Percentiles rank a stretch among this genome's conserved stretches.
These are phyloP conservation scores for Candida golubevii DNA, from an alignment of 805 yeast genomes.

Conservation along the genomic window DNA sequence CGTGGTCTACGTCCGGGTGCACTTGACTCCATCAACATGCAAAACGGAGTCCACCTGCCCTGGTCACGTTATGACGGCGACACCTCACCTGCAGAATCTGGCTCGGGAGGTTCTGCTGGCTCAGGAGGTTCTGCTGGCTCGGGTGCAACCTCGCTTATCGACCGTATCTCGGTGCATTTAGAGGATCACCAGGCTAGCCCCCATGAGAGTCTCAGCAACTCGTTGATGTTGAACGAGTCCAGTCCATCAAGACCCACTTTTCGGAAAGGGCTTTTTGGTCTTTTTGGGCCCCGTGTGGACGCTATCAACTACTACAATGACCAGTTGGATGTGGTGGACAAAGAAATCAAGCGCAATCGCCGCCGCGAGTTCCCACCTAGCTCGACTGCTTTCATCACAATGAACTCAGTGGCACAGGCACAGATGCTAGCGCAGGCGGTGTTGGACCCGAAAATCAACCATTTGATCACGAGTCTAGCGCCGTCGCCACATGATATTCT, in stretches of 20 bases:
- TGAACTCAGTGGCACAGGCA: constrained; percentile 93
- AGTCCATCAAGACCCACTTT: constrained; percentile 50
- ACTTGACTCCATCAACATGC: constrained; percentile 27
- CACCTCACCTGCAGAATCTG: background rate
- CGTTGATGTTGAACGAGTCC: background rate
- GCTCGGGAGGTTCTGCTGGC: background rate
- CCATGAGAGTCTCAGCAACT: constrained; percentile 5
- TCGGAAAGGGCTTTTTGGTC: constrained; percentile 55
- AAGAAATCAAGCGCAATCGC: constrained; percentile 62
- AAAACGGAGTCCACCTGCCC: background rate
- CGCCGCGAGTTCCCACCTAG: constrained; percentile 71
- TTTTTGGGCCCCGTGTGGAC: constrained; percentile 69
- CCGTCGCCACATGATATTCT: constrained; percentile 96
- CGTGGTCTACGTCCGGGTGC: constrained; percentile 23
- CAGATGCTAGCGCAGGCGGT: constrained; percentile 97
- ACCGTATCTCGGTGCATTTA: constrained; percentile 25
- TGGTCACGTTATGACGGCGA: background rate
- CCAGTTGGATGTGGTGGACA: constrained; percentile 64
- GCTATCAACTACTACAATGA: constrained; percentile 75
- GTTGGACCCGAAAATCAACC: constrained; percentile 82
- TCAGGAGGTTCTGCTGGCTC: background rate
- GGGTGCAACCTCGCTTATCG: constrained; percentile 17
- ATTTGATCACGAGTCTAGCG: constrained; percentile 75
- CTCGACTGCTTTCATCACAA: constrained; percentile 88
- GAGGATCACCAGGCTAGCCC: constrained; percentile 10